These are phyloP conservation scores for Cajanus cajan DNA, from an alignment of 306 rosid genomes.

Conservation along the genomic window DNA sequence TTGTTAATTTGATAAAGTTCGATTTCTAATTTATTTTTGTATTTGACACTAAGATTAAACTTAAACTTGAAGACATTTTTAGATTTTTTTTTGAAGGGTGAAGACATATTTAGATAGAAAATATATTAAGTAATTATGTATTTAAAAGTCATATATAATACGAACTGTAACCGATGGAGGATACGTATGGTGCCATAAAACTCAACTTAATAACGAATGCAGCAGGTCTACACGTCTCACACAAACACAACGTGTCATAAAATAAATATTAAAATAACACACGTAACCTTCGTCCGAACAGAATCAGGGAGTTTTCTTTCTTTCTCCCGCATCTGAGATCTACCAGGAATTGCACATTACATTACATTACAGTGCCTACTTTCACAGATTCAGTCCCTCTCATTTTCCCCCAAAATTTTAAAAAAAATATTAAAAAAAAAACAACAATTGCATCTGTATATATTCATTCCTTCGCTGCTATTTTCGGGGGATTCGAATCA, in stretches of 20 bases:
- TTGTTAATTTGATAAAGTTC: no score
- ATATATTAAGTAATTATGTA: no score
- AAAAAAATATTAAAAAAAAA: neutral
- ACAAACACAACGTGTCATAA: neutral
- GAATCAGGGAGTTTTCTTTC: neutral
- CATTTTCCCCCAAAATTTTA: neutral
- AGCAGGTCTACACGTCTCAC: conserved; percentile 14
- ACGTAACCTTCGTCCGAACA: neutral
- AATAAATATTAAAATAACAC: neutral
- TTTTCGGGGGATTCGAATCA: conserved; percentile 31
- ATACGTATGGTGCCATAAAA: no score
- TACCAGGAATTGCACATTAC: conserved; percentile 3
- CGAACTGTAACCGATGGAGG: no score
- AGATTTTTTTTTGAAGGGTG: no score
- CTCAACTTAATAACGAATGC: neutral
- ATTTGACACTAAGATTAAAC: no score
- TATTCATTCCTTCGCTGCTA: neutral
- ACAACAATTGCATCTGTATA: neutral
- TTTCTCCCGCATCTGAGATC: conserved; percentile 29
- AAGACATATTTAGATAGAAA: no score
- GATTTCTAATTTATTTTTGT: no score
- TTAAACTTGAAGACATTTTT: no score
- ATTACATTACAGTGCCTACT: neutral
- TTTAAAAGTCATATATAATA: no score
- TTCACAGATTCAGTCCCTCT: conserved; percentile 22